phyloP scores from a whole-genome alignment of 768 basidiomycete genomes.

The Boletus subcaerulescens region DNA sequence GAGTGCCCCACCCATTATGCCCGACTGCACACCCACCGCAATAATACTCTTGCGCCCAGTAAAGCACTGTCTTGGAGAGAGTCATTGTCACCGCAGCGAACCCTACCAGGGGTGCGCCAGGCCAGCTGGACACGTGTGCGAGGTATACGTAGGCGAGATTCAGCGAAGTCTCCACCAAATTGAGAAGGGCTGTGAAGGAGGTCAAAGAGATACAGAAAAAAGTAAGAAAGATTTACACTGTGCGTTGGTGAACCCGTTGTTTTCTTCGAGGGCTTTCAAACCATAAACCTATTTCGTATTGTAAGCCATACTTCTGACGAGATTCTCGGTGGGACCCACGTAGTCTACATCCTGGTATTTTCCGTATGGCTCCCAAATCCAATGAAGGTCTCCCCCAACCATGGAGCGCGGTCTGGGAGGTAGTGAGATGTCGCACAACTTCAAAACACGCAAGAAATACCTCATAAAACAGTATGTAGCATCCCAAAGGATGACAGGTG shows the following conservation, averaged over 20 bases:
- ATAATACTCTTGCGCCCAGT: slow-evolving; percentile 76
- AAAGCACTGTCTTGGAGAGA: slow-evolving; percentile 81
- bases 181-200: slow-evolving; percentile 58
- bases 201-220: not conserved
- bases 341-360: slow-evolving; percentile 67
- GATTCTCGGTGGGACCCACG: slow-evolving; percentile 24
- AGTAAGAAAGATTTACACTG: slow-evolving; percentile 55
- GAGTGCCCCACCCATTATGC: slow-evolving; percentile 57
- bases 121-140: slow-evolving; percentile 57
- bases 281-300: slow-evolving; percentile 61
- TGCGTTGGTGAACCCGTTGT: slow-evolving; percentile 81
- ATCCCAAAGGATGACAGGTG: slow-evolving; percentile 70
- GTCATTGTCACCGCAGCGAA: slow-evolving; percentile 76
- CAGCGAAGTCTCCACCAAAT: slow-evolving; percentile 73
- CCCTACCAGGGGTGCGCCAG: slow-evolving; percentile 71
- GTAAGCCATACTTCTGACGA: slow-evolving; percentile 11
- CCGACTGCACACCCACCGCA: slow-evolving; percentile 71
- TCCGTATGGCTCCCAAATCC: slow-evolving; percentile 87
- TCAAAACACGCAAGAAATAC: slow-evolving; percentile 31
- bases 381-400: slow-evolving; percentile 84
- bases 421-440: not conserved
- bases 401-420: slow-evolving; percentile 76
- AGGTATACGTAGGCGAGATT: slow-evolving; percentile 77
- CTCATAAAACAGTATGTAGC: slow-evolving; percentile 77
- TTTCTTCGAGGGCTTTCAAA: slow-evolving; percentile 53